Evolutionary conservation across 2,329 filamentous ascomycete species (phyloP).

Genomic region (Colletotrichum tamarilloi): DNA sequence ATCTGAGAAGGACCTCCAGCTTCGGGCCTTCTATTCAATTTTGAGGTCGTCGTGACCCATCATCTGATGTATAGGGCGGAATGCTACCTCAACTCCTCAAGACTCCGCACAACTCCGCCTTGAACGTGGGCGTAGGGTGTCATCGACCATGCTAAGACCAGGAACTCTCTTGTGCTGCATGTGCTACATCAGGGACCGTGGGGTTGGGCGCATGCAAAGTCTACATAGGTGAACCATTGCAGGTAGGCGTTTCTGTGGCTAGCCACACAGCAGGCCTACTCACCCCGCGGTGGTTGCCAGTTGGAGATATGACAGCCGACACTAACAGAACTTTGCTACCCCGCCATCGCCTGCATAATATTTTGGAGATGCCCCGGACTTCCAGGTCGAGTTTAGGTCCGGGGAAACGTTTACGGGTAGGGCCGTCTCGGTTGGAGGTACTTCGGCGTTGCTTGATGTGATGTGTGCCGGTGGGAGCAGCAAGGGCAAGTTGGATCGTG

Average conservation of each 20-base stretch:
- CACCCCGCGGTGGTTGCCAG: conserved; percentile 27
- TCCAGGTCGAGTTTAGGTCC: conserved; percentile 26
- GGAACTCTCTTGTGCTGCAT: too few species aligned
- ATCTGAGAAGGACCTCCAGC: neutral
- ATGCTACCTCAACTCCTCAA: neutral
- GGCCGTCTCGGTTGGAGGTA: conserved; percentile 30
- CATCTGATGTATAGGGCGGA: conserved; percentile 20
- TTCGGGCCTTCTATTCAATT: conserved; percentile 18
- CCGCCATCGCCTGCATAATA: conserved; percentile 20
- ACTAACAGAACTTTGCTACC: conserved; percentile 24
- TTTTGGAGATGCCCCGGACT: conserved; percentile 22
- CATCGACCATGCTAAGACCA: neutral
- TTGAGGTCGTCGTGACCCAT: neutral
- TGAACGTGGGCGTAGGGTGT: neutral
- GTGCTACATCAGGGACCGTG: neutral
- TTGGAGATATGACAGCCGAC: conserved; percentile 23
- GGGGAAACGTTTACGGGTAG: conserved; percentile 21
- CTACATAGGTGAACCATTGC: too few species aligned
- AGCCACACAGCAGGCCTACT: conserved; percentile 16
- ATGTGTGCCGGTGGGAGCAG: neutral
- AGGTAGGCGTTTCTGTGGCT: neutral
- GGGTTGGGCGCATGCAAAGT: neutral
- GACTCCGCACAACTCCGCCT: conserved; percentile 32
- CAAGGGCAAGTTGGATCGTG: neutral
- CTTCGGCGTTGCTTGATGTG: conserved; percentile 25